Evolutionary conservation across 2,329 filamentous ascomycete species (phyloP), one percentile per base, ranked within the genome.

Genomic region (Fusarium anthophilum): DNA sequence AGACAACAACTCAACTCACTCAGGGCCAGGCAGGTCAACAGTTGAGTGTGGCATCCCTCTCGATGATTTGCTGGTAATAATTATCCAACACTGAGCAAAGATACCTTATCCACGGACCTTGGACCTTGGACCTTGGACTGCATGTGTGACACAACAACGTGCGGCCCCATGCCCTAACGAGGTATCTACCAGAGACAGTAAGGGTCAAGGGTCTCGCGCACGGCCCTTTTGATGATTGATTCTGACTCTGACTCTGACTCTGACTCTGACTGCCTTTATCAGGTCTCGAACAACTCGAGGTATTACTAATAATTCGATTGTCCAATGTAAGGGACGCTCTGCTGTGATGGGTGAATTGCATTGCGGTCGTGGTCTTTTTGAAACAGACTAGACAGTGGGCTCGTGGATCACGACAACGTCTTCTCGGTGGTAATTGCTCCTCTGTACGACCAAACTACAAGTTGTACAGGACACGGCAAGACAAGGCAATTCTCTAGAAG

Each of bases 151-250:
- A 75, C 73, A 75, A 70, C 53, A 67, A 73, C 65, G 61, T 75
- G 66, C 76, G 74, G 76, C 73, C 75, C 69, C 74, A 77, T 76
- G 66, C 70, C 74, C 76, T 70, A 77, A 75, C 66, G 66, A 76
- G 73, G 71, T 69, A 75, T 63, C 61, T 66, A 53, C 60, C 45
- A 63, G 59, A 65, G 58, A 77, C 74, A 78, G 76, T 78, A 53
- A 64, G 54, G 53, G 61, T 66, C 68, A 70, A 69, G 71, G 66
- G 53, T 54, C 65, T 32, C 41, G 64, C 69, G 76, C 76, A 78
- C 74, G 74, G 74, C 53, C 63, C 72, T 48, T 74, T 55, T 60
- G 68, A 63, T 57, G 45, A 67, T 68, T 37, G 35, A 60, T 58
- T 58, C 62, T 50, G 35, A 53, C 30, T n/a, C n/a, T n/a, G n/a